Percentiles rank a stretch among this genome's conserved stretches.
Conservation (phyloP, 495 filamentous ascomycete genomes). For the Beverwykella pulmonaria region DNA sequence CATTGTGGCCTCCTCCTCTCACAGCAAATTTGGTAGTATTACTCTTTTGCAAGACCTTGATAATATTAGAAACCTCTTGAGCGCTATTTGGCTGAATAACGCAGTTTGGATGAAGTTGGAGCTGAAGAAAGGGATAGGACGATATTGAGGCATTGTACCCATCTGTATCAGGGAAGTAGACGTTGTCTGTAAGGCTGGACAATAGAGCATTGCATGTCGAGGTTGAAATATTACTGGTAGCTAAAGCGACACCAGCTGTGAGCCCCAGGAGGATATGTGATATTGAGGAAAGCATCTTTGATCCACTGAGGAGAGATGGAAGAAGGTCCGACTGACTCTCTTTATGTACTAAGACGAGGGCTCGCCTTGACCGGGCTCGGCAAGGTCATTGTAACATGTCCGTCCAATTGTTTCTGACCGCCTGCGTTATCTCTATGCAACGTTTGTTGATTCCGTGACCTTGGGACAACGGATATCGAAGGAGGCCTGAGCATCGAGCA, state of each 20-base stretch:
- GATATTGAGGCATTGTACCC: slow-evolving; percentile 19
- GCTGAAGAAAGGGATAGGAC: slow-evolving; percentile 20
- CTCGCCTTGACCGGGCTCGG: too few relatives aligned
- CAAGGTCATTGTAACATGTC: too few relatives aligned
- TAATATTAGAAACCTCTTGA: slow-evolving; percentile 25
- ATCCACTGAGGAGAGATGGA: too few relatives aligned
- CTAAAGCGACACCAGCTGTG: background rate
- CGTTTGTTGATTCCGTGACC: too few relatives aligned
- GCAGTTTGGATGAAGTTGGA: slow-evolving; percentile 10
- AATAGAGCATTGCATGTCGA: slow-evolving; percentile 10
- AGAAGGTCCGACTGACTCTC: too few relatives aligned
- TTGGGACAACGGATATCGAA: too few relatives aligned
- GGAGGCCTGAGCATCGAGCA: too few relatives aligned
- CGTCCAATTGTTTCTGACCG: too few relatives aligned
- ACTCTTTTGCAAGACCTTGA: slow-evolving; percentile 33
- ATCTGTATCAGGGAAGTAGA: slow-evolving; percentile 7
- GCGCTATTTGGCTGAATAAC: slow-evolving; percentile 3
- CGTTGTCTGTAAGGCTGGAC: background rate
- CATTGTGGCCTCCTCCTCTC: slow-evolving; percentile 52
- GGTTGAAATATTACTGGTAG: background rate
- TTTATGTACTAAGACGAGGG: too few relatives aligned
- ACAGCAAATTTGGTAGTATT: slow-evolving; percentile 50
- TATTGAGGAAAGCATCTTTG: background rate
- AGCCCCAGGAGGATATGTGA: background rate
- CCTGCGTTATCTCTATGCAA: too few relatives aligned